Base-by-base conservation (phyloP, 2,329 filamentous ascomycete species). In the Bipolaris cookei region DNA sequence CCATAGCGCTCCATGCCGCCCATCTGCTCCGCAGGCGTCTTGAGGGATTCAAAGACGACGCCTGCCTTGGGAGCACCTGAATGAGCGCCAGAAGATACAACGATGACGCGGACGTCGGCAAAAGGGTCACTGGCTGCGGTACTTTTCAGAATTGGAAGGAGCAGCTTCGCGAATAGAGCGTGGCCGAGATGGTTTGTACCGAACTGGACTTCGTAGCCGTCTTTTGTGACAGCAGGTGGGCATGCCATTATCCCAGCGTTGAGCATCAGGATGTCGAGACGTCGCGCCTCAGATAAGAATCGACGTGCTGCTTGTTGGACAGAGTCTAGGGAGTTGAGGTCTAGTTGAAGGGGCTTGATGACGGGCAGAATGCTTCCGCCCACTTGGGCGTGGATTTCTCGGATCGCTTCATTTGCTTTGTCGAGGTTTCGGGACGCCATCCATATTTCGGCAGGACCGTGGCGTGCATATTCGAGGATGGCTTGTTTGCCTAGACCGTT, bases 151-250 rank as follows among this genome's bases (percentile, higher is more conserved):
- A 80, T 80, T 8, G 47, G 47, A 3, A 41, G 21, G 37, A 86
- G 74, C 1, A 84, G 76, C n/a, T 82, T 72, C 56, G 83, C 81
- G 8, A 86, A 75, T 0, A 85, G 78, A 60, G 82, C 82, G 32
- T 82, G 79, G 0, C 78, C 75, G 13, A 83, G 57, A 56, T 83
- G 77, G 65, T 83, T 83, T 18, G 78, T 78, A 6, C 74, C 79
- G 4, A 80, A 72, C 54, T 80, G 64, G 2, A 64, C 53, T 56
- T 77, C 75, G 54, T 72, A 71, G n/a, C 76, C 73, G 45, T 77
- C 72, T 2, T 64, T 59, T 48, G 57, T 62, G 6, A 5, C 57
- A 6, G 61, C 62, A 46, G 38, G 58, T 46, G 56, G 74, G 62
- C 25, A 70, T 49, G 51, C 75, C 69, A 73, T 77, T 20, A 78